Base-by-base conservation (phyloP, 1,284 basidiomycete species). In the Heterobasidion annosum region DNA sequence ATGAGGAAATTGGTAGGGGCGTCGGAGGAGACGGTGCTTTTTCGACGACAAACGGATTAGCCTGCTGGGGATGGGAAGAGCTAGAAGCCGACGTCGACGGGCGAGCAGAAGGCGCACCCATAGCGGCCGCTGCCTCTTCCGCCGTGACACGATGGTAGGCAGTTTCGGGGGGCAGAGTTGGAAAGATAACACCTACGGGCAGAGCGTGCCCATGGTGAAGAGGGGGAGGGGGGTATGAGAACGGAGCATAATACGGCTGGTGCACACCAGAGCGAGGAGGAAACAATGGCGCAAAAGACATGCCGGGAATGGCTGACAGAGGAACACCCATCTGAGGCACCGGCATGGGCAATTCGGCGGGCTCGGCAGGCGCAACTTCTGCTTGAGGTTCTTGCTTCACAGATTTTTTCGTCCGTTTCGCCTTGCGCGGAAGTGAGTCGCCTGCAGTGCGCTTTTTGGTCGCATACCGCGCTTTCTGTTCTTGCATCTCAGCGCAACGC, bases 201-300 rank as follows among this genome's bases (percentile, higher is more conserved):
- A 77, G 66, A 32, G 70, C 65, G 47, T 71, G 76, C 52, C 64
- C 67, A 33, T 63, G 59, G 37, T 3, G 37, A 25, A 25, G 25
- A 32, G 54, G 48, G 44, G 43, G 33, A 16, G 25, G 44, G 37
- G 46, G 51, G 6, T n/a, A 35, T 15, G 45, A n/a, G 53, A 79
- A 82, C 50, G 74, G 77, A 55, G 82, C 76, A 63, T 84, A 84
- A 64, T 87, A 87, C 0, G 83, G 77, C 60, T 88, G 83, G 57
- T 87, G 82, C 12, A 76, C 70, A 10, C 80, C 79, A n/a, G 81
- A 73, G 10, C 77, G 77, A 2, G 73, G 72, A 8, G 76, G 77
- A 60, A 85, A 84, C 53, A 79, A 69, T 6, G 81, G 78, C 50
- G 75, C 74, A 50, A 63, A 69, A 4, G 70, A 64, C 45, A 71